phyloP scores from a whole-genome alignment of 1,284 basidiomycete species.

The Trichosporon inkin region DNA sequence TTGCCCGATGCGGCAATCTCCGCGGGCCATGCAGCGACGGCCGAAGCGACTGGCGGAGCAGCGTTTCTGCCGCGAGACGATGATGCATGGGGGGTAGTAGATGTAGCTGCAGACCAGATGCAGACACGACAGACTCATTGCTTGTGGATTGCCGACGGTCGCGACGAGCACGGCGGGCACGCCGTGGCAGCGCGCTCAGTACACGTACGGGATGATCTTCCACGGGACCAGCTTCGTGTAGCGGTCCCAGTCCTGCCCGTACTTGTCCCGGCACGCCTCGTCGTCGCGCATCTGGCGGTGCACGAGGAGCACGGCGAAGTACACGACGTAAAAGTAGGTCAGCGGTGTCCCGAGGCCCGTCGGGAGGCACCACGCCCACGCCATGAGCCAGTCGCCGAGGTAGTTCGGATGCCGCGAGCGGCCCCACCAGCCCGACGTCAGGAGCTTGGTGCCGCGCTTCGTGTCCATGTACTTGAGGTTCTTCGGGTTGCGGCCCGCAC shows the following conservation, averaged over 20 bases:
- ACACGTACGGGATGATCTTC: constrained; percentile 79
- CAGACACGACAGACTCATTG: too few relatives aligned
- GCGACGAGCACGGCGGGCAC: too few relatives aligned
- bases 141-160: too few relatives aligned
- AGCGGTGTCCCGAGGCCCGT: constrained; percentile 87
- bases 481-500: constrained; percentile 90
- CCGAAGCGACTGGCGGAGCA: too few relatives aligned
- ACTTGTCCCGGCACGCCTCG: constrained; percentile 85
- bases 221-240: constrained; percentile 76
- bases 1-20: too few relatives aligned
- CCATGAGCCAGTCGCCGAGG: constrained; percentile 57
- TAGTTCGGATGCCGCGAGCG: constrained; percentile 90
- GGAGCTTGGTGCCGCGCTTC: constrained; percentile 77
- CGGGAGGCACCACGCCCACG: constrained; percentile 75
- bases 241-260: constrained; percentile 78
- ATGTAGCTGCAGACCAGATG: too few relatives aligned
- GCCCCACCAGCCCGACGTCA: constrained; percentile 98
- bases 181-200: constrained; percentile 19
- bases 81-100: too few relatives aligned
- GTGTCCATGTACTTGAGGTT: constrained; percentile 82
- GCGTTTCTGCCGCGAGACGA: too few relatives aligned
- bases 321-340: constrained; percentile 91
- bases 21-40: too few relatives aligned
- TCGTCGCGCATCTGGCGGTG: constrained; percentile 91
- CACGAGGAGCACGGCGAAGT: constrained; percentile 84